These are phyloP conservation scores for Aquilaria malaccensis DNA, from an alignment of 345 rosid species.

Conservation along the genomic window DNA sequence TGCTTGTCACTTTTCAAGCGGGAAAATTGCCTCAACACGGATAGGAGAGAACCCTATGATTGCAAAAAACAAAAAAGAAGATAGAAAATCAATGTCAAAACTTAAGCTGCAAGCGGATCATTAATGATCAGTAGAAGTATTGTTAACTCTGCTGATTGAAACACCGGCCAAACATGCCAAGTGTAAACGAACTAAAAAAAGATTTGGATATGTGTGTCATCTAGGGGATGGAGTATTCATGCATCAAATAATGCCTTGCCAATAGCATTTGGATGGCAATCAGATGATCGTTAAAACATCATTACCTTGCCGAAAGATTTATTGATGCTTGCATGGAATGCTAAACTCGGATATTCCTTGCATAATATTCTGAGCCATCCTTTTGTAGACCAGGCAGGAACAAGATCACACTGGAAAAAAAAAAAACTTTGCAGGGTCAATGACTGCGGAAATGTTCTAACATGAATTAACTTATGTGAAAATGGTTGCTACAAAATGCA, in stretches of 20 bases:
- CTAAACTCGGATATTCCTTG: conserved; percentile 89
- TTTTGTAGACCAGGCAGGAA: conserved; percentile 97
- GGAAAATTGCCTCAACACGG: conserved; percentile 84
- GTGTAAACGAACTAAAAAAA: too few species aligned
- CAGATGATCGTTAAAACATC: too few species aligned
- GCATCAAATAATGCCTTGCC: too few species aligned
- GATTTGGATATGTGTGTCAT: too few species aligned
- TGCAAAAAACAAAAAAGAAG: conserved; percentile 7
- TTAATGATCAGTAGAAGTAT: too few species aligned
- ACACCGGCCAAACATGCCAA: too few species aligned
- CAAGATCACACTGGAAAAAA: conserved; percentile 72
- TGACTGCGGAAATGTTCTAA: background rate
- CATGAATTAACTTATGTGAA: background rate
- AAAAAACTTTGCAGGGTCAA: background rate
- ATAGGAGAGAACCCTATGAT: conserved; percentile 81
- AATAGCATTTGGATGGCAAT: too few species aligned
- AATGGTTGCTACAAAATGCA: background rate
- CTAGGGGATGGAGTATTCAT: too few species aligned
- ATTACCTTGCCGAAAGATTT: conserved; percentile 93
- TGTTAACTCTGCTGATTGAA: too few species aligned
- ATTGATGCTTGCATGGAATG: conserved; percentile 91
- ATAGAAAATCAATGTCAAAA: background rate
- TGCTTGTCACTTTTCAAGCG: conserved; percentile 92
- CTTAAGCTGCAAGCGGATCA: background rate
- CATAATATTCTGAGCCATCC: conserved; percentile 86